Evolutionary conservation across 2,329 filamentous ascomycete genomes (phyloP), one percentile per base, ranked within the genome.

Genomic region (Neoscytalidium dimidiatum): DNA sequence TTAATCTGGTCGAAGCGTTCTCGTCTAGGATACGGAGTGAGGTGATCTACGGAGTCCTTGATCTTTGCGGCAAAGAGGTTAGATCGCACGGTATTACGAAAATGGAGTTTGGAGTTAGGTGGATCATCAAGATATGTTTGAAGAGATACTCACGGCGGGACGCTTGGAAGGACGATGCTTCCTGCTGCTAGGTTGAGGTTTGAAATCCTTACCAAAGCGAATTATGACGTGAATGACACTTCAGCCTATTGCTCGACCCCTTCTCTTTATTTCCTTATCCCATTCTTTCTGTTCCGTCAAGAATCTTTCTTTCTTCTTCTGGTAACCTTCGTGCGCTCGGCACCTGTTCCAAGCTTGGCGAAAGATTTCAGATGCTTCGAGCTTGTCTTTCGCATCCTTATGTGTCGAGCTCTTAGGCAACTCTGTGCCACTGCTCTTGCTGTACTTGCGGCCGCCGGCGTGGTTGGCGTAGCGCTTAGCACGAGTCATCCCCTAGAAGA

Each of bases 381-480:
- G 68, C 74, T 86, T 87, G 72, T 85, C 84, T 61, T 77, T 73
- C 70, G 75, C 78, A 23, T 79, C 84, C 62, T 77, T 71, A 71
- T 85, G 82, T 0, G 69, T 77, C 46, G 72, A 70, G 67, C 79
- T 81, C 71, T 81, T 84, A 19, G 76, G 75, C 66, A 84, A 68
- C 70, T 81, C 74, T 49, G 77, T 70, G 17, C 80, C 73, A 13
- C 70, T 76, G 1, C 61, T 73, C 61, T 71, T 75, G 68, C 77
- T 78, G 71, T 87, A 87, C 70, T 88, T 88, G 28, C 82, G 79
- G 0, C 86, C 86, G 0, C 85, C 80, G n/a, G 73, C 73, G 64
- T 81, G 78, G 66, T 88, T 88, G 17, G 85, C 85, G 75, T 88
- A 88, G 66, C 85, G 74, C 69, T 83, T 85, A 2, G 86, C 82